phyloP scores from a whole-genome alignment of 2,329 filamentous ascomycete species.

The Epicoccum nigrum region DNA sequence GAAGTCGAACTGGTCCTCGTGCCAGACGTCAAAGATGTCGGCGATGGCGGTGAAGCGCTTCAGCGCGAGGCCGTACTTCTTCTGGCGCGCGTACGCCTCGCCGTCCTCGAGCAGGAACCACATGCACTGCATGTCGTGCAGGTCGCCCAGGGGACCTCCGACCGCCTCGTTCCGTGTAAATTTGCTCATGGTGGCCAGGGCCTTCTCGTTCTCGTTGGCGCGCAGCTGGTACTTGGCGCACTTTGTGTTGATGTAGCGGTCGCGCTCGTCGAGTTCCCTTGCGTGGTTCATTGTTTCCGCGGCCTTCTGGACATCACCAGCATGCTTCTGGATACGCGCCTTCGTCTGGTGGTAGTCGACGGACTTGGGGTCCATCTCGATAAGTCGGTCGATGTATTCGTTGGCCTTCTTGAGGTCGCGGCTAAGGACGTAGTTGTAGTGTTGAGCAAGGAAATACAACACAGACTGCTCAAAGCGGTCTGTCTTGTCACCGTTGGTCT shows the following conservation, averaged over 20 bases:
- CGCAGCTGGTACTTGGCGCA: conserved; percentile 95
- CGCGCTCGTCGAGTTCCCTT: conserved; percentile 81
- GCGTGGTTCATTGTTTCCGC: conserved; percentile 88
- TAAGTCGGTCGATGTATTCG: conserved; percentile 81
- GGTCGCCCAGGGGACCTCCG: conserved; percentile 85
- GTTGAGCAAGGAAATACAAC: conserved; percentile 92
- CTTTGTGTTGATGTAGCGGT: conserved; percentile 98
- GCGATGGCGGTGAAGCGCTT: conserved; percentile 90
- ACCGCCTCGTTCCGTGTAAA: conserved; percentile 92
- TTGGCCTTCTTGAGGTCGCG: conserved; percentile 82
- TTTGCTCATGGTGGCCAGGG: conserved; percentile 85
- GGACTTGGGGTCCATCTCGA: conserved; percentile 77
- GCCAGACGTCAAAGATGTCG: conserved; percentile 96
- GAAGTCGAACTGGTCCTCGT: conserved; percentile 99
- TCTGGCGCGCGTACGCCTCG: conserved; percentile 82
- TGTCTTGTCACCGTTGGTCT: conserved; percentile 59
- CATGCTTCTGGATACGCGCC: conserved; percentile 92
- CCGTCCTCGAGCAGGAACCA: conserved; percentile 98
- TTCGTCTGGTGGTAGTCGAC: conserved; percentile 96
- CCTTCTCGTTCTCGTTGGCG: conserved; percentile 87
- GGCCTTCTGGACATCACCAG: conserved; percentile 78
- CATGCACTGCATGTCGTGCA: conserved; percentile 97
- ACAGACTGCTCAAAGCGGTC: conserved; percentile 74
- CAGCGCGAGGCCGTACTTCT: conserved; percentile 81
- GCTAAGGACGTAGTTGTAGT: conserved; percentile 92